Evolutionary conservation across 768 basidiomycete genomes (phyloP), one percentile per base, ranked within the genome.

Genomic region (Mycena polygramma): DNA sequence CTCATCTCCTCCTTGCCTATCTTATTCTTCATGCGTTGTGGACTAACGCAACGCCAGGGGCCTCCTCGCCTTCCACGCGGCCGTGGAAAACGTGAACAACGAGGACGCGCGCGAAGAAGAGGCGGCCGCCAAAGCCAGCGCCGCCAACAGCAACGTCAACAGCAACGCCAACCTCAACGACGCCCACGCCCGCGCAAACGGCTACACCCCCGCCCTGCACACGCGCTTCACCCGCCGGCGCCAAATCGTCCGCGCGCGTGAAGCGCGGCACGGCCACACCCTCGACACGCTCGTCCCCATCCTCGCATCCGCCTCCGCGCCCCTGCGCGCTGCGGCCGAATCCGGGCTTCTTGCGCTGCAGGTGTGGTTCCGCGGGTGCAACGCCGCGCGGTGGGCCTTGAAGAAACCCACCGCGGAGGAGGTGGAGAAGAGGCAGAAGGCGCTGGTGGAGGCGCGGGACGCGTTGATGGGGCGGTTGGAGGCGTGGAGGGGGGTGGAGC

Each of bases 241-340:
- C 7, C 72, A 72, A 3, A 71, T 76, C 2, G 75, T 83, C 37
- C 73, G 70, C 17, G 78, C 79, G 51, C 81, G 79, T 24, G 84
- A 86, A 71, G 62, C 75, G 0, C 74, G 77, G 36, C 82, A 85
- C 58, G 85, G 85, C 0, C 84, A 87, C 66, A 80, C 81, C 61
- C 77, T 87, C 19, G 82, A 84, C 61, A 74, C 79, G 0, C 78
- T 85, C 20, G 76, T 85, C 13, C 86, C 85, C 19, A 82, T 86
- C 46, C 77, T 87, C n/a, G 77, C 76, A 0, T 53, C 74, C 6
- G 79, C 82, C 9, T 85, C 86, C 11, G 73, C 70, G 1, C 76
- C 77, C 0, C 76, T 87, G 7, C 80, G 85, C 9, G 55, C 55
- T 2, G 77, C 82, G 1, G 82, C 81, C 30, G 78, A 79, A 22